phyloP scores from a whole-genome alignment of 352 stramenopile genomes.

The Phytophthora idaei region DNA sequence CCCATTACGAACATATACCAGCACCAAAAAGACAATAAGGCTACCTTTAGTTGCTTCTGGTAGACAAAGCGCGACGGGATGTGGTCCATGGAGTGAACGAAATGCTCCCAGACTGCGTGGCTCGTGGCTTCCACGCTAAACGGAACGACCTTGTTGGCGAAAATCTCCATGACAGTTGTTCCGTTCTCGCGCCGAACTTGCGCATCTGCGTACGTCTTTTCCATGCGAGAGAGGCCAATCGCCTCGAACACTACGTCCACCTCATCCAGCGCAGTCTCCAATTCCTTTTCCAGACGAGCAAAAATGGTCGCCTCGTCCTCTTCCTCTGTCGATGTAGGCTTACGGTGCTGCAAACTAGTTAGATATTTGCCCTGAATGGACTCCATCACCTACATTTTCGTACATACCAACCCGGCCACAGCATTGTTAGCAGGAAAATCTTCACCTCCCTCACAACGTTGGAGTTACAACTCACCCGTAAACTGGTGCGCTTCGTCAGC shows the following conservation, averaged over 20 bases:
- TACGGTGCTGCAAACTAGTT: conserved; percentile 44
- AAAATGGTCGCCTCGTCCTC: conserved; percentile 59
- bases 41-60: conserved; percentile 56
- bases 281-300: conserved; percentile 45
- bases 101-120: conserved; percentile 59
- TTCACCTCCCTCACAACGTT: conserved; percentile 2
- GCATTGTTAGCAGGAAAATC: conserved; percentile 28
- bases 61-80: conserved; percentile 65
- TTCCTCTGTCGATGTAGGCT: conserved; percentile 42
- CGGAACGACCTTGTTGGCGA: conserved; percentile 63
- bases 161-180: conserved; percentile 56
- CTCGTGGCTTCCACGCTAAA: conserved; percentile 48
- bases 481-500: conserved; percentile 55
- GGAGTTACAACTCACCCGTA: conserved; percentile 33
- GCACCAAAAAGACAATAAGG: background rate
- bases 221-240: conserved; percentile 53
- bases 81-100: conserved; percentile 59
- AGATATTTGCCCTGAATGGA: conserved; percentile 54
- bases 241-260: conserved; percentile 58
- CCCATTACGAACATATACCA: background rate
- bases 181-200: conserved; percentile 54
- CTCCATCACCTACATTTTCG: conserved; percentile 44
- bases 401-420: conserved; percentile 34
- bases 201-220: conserved; percentile 54
- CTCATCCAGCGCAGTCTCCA: conserved; percentile 48